Base-by-base conservation (phyloP, 202 grass and related monocot species). In the Elaeis oleifera region DNA sequence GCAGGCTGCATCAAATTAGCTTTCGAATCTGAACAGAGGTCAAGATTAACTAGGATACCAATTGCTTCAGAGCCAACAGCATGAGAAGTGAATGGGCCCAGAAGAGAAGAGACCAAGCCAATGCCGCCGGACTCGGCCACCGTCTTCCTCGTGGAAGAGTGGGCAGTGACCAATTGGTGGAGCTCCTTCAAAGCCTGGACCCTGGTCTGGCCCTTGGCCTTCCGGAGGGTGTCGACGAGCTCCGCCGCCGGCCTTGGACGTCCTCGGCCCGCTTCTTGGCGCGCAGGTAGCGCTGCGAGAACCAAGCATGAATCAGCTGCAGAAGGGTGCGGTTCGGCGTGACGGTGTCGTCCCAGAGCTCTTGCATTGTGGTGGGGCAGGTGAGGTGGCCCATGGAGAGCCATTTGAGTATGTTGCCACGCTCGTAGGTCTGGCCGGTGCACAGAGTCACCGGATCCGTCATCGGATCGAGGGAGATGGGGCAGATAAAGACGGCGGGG, bases 301-400 rank as follows among this genome's bases (percentile, higher is more conserved):
- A 99, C 94, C 94, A 99, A 67, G 94, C 81, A 20, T 73, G 82
- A 72, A 99, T 89, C 60, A 99, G 82, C 70, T 90, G 89, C 0
- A 78, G 81, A 54, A 99, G 88, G 14, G 94, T 99, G 60, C 82
- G 76, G 80, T 99, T 99, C 57, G 94, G 94, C 16, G 88, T 99
- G 65, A 92, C 79, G 9, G 78, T 55, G 48, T 84, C 88, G 58
- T 94, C 88, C 94, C 94, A 99, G 61, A 99, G 83, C 69, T 99
- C 94, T 68, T 99, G 94, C 94, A 99, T 99, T 17, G 94, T 99
- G 55, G 94, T 99, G 0, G 94, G 94, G 68, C 94, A 99, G 55
- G 88, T 99, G 24, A 82, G 78, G 82, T 90, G 94, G 20, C 94
- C 94, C 61, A 99, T 65, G 19, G 88, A 79, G 2, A 99, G 71